phyloP scores from a whole-genome alignment of 2,329 filamentous ascomycete genomes.

The Fusarium continuum region DNA sequence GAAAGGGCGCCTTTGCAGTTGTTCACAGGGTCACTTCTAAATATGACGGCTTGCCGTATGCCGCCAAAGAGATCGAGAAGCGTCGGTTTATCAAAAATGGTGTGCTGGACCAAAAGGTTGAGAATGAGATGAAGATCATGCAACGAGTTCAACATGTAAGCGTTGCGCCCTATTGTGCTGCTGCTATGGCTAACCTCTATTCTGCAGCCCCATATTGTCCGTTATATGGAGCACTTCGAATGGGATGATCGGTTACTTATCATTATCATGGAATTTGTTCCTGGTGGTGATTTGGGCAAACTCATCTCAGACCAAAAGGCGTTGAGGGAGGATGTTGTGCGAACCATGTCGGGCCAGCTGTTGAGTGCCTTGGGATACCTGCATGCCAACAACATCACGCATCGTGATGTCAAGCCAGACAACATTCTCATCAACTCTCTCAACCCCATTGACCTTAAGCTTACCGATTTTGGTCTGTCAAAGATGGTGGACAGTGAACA shows the following conservation, averaged over 20 bases:
- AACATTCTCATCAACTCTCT: constrained; percentile 86
- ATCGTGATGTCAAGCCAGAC: constrained; percentile 98
- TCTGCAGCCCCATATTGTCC: constrained; percentile 81
- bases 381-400: constrained; percentile 88
- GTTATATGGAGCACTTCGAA: constrained; percentile 89
- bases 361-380: constrained; percentile 86
- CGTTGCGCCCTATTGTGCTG: background rate
- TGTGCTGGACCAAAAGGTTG: constrained; percentile 86
- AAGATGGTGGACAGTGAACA: constrained; percentile 92
- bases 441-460: constrained; percentile 82
- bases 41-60: constrained; percentile 82
- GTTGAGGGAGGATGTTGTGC: constrained; percentile 74
- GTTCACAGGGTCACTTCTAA: constrained; percentile 92
- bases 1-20: constrained; percentile 93
- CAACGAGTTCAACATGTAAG: constrained; percentile 81
- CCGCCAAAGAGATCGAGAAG: constrained; percentile 95
- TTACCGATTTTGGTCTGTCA: constrained; percentile 96
- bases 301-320: constrained; percentile 69
- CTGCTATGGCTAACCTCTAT: constrained; percentile 16
- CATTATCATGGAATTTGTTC: constrained; percentile 95
- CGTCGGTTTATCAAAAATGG: constrained; percentile 93
- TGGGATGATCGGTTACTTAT: constrained; percentile 86
- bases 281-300: constrained; percentile 82
- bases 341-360: constrained; percentile 78
- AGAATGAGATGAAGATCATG: constrained; percentile 99